These are phyloP conservation scores for Paracoccidioides brasiliensis DNA, from an alignment of 2,329 filamentous ascomycete genomes.

Conservation along the genomic window DNA sequence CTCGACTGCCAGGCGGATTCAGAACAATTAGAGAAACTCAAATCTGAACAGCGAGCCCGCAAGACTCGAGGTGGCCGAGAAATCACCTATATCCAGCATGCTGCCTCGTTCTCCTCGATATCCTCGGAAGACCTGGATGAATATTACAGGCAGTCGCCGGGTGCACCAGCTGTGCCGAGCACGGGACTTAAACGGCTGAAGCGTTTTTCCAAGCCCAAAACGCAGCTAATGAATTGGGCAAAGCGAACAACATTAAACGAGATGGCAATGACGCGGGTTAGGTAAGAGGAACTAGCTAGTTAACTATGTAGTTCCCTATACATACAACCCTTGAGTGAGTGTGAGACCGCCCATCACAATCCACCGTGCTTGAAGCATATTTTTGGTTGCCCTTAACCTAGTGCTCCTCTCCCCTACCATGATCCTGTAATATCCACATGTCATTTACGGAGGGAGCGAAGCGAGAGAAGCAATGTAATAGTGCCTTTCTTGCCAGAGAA, in stretches of 20 bases:
- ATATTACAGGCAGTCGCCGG: neutral
- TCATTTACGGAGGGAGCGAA: too few species aligned
- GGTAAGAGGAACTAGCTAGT: too few species aligned
- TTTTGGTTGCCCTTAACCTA: neutral
- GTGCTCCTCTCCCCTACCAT: too few species aligned
- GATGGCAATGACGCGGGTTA: neutral
- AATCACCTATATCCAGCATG: constrained; percentile 42
- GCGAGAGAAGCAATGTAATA: too few species aligned
- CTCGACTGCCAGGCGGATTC: constrained; percentile 63
- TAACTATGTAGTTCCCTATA: too few species aligned
- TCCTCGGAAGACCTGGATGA: constrained; percentile 32
- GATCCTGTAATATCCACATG: too few species aligned
- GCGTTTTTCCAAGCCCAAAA: neutral
- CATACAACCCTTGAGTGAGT: too few species aligned
- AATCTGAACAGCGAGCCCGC: constrained; percentile 57
- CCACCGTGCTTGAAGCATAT: neutral
- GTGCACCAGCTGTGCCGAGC: neutral
- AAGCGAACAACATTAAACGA: neutral
- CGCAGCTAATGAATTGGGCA: neutral
- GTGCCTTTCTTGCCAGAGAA: too few species aligned
- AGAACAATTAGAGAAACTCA: constrained; percentile 58
- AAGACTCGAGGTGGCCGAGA: constrained; percentile 53
- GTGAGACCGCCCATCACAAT: too few species aligned
- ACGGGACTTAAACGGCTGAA: neutral
- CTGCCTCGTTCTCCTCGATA: constrained; percentile 27